Conservation (phyloP, 176 grass and related monocot species). For the Cenchrus fungigraminus region DNA sequence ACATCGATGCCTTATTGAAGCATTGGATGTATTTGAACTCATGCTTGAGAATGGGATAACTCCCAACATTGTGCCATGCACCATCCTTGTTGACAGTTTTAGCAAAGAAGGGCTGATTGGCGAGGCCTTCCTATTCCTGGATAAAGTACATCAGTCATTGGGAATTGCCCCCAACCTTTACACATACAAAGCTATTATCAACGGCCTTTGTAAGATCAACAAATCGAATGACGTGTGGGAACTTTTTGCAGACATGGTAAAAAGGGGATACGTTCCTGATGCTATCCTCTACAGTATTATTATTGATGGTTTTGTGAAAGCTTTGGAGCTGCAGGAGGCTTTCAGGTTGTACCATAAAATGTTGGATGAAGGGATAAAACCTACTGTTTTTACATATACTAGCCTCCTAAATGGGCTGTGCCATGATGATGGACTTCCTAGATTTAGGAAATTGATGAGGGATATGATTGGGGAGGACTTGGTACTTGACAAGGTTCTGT, state of each 20-base stretch:
- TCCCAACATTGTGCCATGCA: conserved; percentile 75
- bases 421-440: conserved; percentile 52
- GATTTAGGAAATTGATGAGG: conserved; percentile 50
- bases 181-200: conserved; percentile 71
- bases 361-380: conserved; percentile 46
- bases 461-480: conserved; percentile 41
- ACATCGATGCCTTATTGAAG: conserved; percentile 63
- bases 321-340: conserved; percentile 56
- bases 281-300: conserved; percentile 68
- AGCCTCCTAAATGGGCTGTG: conserved; percentile 66
- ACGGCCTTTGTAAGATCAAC: conserved; percentile 61
- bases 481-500: conserved; percentile 53
- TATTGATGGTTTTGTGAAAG: conserved; percentile 70
- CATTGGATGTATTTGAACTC: conserved; percentile 59
- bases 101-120: conserved; percentile 51
- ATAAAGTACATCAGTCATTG: conserved; percentile 47
- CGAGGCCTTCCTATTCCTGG: conserved; percentile 68
- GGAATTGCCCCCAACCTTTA: conserved; percentile 67
- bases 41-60: conserved; percentile 61
- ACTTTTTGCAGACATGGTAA: conserved; percentile 73
- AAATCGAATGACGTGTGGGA: conserved; percentile 49
- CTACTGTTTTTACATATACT: conserved; percentile 63
- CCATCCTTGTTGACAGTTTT: conserved; percentile 66
- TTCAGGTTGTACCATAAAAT: conserved; percentile 54
- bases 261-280: conserved; percentile 64